A percentile compares a stretch with the other conserved stretches of the same genome.
Evolutionary conservation across 2,329 filamentous ascomycete species (phyloP).

Genomic region (Penicillium sp.): DNA sequence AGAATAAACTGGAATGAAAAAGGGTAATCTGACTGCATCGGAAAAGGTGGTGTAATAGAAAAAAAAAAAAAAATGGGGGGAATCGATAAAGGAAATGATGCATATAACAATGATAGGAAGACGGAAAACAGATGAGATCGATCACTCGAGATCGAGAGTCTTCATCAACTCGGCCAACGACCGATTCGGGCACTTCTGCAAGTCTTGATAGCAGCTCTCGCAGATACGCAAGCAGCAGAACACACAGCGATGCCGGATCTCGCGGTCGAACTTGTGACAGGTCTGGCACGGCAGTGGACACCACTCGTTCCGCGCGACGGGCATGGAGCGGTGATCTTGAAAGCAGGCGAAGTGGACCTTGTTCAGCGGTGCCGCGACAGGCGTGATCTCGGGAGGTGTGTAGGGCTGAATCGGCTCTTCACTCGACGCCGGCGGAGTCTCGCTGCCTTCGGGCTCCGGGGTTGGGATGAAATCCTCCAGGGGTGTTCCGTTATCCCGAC

Average conservation of each 20-base stretch:
- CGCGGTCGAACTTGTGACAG: constrained; percentile 36
- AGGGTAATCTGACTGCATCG: too few species aligned
- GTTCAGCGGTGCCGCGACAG: constrained; percentile 32
- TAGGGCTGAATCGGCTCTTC: constrained; percentile 15
- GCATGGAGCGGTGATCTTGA: constrained; percentile 37
- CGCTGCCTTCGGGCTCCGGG: constrained; percentile 23
- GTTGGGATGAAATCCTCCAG: constrained; percentile 33
- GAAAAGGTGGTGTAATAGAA: constrained; percentile 1
- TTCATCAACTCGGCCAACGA: constrained; percentile 33
- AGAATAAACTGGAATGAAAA: too few species aligned
- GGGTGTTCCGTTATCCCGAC: constrained; percentile 13
- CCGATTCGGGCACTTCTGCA: constrained; percentile 31
- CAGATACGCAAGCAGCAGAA: constrained; percentile 42
- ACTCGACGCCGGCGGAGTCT: constrained; percentile 15
- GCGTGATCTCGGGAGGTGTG: constrained; percentile 30
- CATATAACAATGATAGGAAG: not conserved
- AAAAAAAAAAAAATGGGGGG: constrained; percentile 1
- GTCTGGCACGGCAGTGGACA: constrained; percentile 42
- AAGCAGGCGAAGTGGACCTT: constrained; percentile 38
- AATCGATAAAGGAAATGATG: constrained; percentile 1
- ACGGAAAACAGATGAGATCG: constrained; percentile 1
- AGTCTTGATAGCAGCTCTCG: constrained; percentile 28
- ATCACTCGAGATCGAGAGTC: constrained; percentile 9
- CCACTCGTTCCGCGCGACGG: constrained; percentile 34
- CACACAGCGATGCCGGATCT: constrained; percentile 37